phyloP scores from a whole-genome alignment of 2,329 filamentous ascomycete genomes.

The Cryphonectria nitschkei region DNA sequence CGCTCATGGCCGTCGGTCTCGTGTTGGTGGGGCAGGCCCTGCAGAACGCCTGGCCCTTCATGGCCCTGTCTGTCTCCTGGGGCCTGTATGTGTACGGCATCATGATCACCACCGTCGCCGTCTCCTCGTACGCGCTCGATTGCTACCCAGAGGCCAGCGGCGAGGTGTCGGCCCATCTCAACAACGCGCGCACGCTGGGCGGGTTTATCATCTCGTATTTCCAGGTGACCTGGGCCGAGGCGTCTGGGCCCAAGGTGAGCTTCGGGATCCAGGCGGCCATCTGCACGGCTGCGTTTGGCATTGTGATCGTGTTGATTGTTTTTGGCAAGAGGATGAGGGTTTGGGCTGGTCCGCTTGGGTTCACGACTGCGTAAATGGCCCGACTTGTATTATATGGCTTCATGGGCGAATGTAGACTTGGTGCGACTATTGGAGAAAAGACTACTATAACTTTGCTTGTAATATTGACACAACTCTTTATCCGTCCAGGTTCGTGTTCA shows the following conservation, averaged over 20 bases:
- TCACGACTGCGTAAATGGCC: constrained; percentile 34
- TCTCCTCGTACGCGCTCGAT: constrained; percentile 57
- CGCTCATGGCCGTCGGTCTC: constrained; percentile 54
- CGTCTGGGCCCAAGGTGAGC: constrained; percentile 47
- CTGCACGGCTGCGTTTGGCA: constrained; percentile 34
- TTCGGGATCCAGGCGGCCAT: constrained; percentile 53
- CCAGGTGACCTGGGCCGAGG: constrained; percentile 53
- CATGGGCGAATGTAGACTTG: no score
- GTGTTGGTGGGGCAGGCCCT: constrained; percentile 58
- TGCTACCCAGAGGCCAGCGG: constrained; percentile 59
- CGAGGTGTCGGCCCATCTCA: constrained; percentile 57
- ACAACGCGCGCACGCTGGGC: constrained; percentile 51
- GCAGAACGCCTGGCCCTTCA: constrained; percentile 54
- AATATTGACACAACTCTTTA: background rate
- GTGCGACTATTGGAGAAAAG: no score
- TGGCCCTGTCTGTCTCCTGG: constrained; percentile 53
- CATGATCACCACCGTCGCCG: constrained; percentile 57
- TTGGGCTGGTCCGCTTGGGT: constrained; percentile 39
- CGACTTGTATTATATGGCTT: no score
- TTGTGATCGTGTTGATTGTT: constrained; percentile 34
- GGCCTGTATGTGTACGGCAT: constrained; percentile 59
- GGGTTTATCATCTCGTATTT: constrained; percentile 58
- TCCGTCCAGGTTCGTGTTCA: background rate
- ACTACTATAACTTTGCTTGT: background rate
- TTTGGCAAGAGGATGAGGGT: constrained; percentile 40